Base-by-base conservation (phyloP, 1,284 basidiomycete species). In the Irpex sp. region DNA sequence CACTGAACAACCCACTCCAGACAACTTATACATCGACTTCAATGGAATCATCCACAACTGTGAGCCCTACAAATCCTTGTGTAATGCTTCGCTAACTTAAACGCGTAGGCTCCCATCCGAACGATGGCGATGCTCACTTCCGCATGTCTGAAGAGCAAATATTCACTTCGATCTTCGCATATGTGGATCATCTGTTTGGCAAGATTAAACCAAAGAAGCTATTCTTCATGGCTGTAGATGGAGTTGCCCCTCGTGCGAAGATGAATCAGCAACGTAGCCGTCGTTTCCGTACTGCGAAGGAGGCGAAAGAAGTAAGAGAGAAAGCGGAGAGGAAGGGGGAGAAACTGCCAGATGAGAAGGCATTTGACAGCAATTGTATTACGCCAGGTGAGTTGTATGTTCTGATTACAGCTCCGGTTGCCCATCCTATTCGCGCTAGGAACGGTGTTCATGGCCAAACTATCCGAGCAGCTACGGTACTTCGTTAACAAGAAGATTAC, bases 21-120 rank as follows among this genome's bases (percentile, higher is more conserved):
- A 96, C 77, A 94, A 94, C 72, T 78, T 96, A 63, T 96, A 97
- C 76, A 85, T 97, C 68, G 95, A 95, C 76, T 98, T 97, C 85
- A 99, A 99, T 75, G 95, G 94, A 65, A 98, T 99, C 76, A 98
- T 99, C 67, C 97, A 99, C 81, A 94, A 97, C 72, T 98, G 96
- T 88, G 76, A 72, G 79, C 79, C 67, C 49, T 71, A 68, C 46
- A 43, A n/a, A 37, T 6, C 26, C 37, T 15, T 17, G 8, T 19
- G 17, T 9, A 17, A 2, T 6, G 17, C 13, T 9, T 31, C 13
- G 8, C 26, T 59, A 19, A 50, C 60, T 60, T n/a, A 63, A 26
- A 21, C 11, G 6, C 2, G 17, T 66, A 92, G 90, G 90, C 74
- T 94, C 93, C 46, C 93, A 97, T 79, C 94, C 94, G 47, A 94